These are phyloP conservation scores for Vitis rotundifolia DNA, from an alignment of 164 flowering plant species.

Conservation along the genomic window DNA sequence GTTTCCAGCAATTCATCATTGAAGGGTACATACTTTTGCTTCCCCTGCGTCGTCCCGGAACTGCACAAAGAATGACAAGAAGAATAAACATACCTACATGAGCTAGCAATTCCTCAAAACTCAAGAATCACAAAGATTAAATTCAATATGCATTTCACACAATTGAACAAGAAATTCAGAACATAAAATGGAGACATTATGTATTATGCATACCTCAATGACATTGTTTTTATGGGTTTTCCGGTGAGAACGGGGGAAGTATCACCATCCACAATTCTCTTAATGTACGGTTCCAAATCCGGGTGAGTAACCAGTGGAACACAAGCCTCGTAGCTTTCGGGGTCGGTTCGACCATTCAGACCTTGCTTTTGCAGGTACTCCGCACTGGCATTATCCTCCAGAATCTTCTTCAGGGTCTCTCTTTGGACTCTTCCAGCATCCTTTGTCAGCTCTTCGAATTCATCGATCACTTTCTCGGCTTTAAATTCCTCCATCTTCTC, in stretches of 20 bases:
- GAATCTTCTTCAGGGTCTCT: conserved; percentile 67
- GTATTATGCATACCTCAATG: conserved; percentile 52
- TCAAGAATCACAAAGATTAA: too few species aligned
- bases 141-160: too few species aligned
- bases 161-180: too few species aligned
- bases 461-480: conserved; percentile 53
- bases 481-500: conserved; percentile 52
- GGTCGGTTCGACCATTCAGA: conserved; percentile 79
- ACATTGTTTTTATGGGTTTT: conserved; percentile 69
- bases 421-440: conserved; percentile 68
- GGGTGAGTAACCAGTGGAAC: conserved; percentile 70
- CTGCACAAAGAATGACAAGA: conserved; percentile 38
- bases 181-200: too few species aligned
- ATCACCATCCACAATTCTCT: conserved; percentile 74
- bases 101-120: too few species aligned
- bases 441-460: conserved; percentile 69
- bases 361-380: conserved; percentile 70
- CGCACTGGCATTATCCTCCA: conserved; percentile 65
- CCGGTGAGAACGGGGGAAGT: conserved; percentile 67
- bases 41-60: conserved; percentile 89
- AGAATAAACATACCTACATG: too few species aligned
- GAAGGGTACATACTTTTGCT: conserved; percentile 80
- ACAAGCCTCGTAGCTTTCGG: conserved; percentile 60
- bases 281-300: conserved; percentile 78
- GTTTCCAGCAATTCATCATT: conserved; percentile 61